Conservation (phyloP, 768 basidiomycete species). For the Suillus alpinus region DNA sequence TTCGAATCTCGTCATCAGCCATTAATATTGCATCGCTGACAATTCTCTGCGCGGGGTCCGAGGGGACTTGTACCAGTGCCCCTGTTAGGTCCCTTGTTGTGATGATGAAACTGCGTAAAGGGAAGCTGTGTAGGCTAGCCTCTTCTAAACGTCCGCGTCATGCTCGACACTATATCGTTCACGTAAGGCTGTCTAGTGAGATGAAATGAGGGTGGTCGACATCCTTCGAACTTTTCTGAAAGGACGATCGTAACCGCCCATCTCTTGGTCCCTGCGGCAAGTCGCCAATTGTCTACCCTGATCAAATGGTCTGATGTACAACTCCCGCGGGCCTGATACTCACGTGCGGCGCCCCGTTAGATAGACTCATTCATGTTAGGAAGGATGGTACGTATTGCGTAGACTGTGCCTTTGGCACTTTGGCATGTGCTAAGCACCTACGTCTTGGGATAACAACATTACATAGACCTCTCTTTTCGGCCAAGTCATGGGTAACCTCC, state of each 20-base stretch:
- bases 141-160: neutral
- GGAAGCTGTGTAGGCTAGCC: conserved; percentile 18
- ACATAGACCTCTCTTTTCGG: neutral
- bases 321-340: conserved; percentile 2
- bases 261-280: neutral
- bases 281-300: neutral
- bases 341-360: conserved; percentile 1
- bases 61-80: conserved; percentile 24
- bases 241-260: neutral
- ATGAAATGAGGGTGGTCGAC: neutral
- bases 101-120: conserved; percentile 22
- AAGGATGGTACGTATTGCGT: neutral
- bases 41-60: conserved; percentile 30
- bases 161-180: conserved; percentile 1
- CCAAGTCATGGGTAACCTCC: neutral
- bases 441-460: neutral
- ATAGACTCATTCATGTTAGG: conserved; percentile 2
- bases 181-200: conserved; percentile 1
- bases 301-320: neutral
- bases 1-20: conserved; percentile 13
- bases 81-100: conserved; percentile 20
- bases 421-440: conserved; percentile 1
- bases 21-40: conserved; percentile 1
- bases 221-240: neutral
- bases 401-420: conserved; percentile 1